Conservation (phyloP, 116 monocot genomes). For the Iris pallida region DNA sequence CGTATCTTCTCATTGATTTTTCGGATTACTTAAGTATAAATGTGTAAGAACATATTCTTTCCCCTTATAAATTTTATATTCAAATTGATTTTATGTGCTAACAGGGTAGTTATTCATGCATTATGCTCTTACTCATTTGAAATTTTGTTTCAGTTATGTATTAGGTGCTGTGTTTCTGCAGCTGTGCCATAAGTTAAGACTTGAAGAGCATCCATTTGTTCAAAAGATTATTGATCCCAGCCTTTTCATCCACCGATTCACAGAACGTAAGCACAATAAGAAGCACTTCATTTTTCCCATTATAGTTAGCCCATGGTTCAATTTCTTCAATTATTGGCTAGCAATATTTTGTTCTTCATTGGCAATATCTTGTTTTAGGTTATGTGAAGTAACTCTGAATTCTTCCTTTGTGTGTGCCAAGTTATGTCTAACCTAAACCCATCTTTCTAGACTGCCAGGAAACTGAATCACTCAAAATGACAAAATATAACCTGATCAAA, state of each 20-base stretch:
- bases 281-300: too few species aligned
- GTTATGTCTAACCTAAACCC: too few species aligned
- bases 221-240: slow-evolving; percentile 87
- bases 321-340: not conserved
- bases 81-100: slow-evolving; percentile 2
- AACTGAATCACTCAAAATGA: too few species aligned
- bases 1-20: slow-evolving; percentile 92
- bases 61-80: not conserved
- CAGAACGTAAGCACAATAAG: slow-evolving; percentile 47
- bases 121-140: slow-evolving; percentile 9
- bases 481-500: too few species aligned
- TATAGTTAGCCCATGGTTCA: too few species aligned
- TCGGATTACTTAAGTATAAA: slow-evolving; percentile 77
- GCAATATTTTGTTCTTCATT: not conserved
- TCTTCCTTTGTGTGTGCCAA: too few species aligned
- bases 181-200: slow-evolving; percentile 64
- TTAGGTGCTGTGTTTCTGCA: slow-evolving; percentile 95
- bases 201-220: slow-evolving; percentile 76
- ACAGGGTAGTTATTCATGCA: not conserved
- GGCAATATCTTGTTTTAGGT: not conserved
- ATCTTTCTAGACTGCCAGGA: too few species aligned
- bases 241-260: slow-evolving; percentile 82
- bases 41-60: slow-evolving; percentile 50
- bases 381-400: too few species aligned
- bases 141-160: slow-evolving; percentile 73